Base-by-base conservation (phyloP, 1,139 yeast species). In the Saccharomyces hybrid region DNA sequence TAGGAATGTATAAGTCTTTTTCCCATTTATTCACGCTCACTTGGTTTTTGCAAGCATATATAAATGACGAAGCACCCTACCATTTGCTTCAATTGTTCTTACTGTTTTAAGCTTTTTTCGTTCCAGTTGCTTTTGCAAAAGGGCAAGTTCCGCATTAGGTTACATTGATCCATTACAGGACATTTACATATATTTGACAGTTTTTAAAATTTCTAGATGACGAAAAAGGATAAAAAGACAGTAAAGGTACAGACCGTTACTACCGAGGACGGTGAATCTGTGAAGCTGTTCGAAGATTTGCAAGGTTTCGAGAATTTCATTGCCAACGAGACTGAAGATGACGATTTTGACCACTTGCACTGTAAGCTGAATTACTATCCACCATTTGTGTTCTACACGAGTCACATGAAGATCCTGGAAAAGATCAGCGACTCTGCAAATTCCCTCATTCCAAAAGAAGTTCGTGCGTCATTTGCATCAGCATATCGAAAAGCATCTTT, bases 401-500 rank as follows among this genome's bases (percentile, higher is more conserved):
- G 61, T 79, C 85, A 59, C 88, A 83, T 62, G 81, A 84, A 56
- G 83, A 85, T 67, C 80, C 83, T n/a, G 56, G 93, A 86, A 56
- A 84, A 83, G 70, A 80, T 86, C 57, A 84, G 85, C 69, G 86
- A 86, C 51, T 82, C 88, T 52, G 81, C 80, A 75, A 86, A 85
- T 72, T 82, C 84, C 56, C n/a, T n/a, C 82, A 84, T 67, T 82
- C 85, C 56, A 80, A 82, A 80, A 82, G 63, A 85, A 85, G 71
- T 86, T 84, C 68, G 83, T 81, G 62, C 79, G 93, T 68, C 85
- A 85, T 67, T 76, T 86, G 70, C 86, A 84, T 67, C 91, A 86
- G 70, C 93, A 86, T 64, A 76, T 86, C 55, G 81, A 83, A 65
- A 84, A 84, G 65, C 91, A 85, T 69, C 74, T 86, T 66, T 74